A percentile compares a stretch with the other conserved stretches of the same genome.
phyloP scores from a whole-genome alignment of 1,284 basidiomycete genomes.

The Leccinum ponderosum region DNA sequence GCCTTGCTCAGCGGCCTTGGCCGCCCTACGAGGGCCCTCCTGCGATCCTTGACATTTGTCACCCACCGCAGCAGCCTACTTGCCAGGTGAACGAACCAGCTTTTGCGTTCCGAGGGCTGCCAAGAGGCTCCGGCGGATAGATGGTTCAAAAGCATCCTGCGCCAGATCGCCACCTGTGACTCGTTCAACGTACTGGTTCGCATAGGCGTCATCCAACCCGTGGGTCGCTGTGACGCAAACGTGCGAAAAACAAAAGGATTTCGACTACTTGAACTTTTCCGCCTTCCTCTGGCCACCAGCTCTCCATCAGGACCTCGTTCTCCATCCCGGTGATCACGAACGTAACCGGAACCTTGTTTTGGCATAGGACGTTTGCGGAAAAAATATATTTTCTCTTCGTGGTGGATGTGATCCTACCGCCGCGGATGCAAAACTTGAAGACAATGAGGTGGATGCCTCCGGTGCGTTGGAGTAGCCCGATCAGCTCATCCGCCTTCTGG shows the following conservation, averaged over 20 bases:
- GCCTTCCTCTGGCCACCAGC: constrained; percentile 22
- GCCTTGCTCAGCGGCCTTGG: constrained; percentile 10
- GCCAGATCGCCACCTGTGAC: constrained; percentile 15
- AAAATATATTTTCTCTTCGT: constrained; percentile 25
- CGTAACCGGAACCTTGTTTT: constrained; percentile 25
- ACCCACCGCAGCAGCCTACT: constrained; percentile 24
- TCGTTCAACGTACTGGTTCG: constrained; percentile 7
- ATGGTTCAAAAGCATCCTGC: constrained; percentile 19
- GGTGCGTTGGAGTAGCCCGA: constrained; percentile 22
- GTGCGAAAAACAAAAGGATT: constrained; percentile 19
- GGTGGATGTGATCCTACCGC: constrained; percentile 23
- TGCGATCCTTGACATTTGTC: constrained; percentile 7
- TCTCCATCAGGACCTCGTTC: constrained; percentile 26
- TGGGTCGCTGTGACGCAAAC: constrained; percentile 26
- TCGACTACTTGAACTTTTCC: constrained; percentile 2
- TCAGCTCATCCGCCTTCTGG: constrained; percentile 23
- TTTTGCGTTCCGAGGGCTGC: constrained; percentile 11
- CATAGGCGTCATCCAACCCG: constrained; percentile 14
- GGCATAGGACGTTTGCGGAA: constrained; percentile 27
- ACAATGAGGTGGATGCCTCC: constrained; percentile 29
- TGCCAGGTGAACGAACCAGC: constrained; percentile 27
- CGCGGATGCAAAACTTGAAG: constrained; percentile 25
- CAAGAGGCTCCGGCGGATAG: constrained; percentile 17
- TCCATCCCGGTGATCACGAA: constrained; percentile 30
- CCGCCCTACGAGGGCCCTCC: background rate